These are phyloP conservation scores for Nannochloropsis gaditana DNA, from an alignment of 108 stramenopile species.

Conservation along the genomic window DNA sequence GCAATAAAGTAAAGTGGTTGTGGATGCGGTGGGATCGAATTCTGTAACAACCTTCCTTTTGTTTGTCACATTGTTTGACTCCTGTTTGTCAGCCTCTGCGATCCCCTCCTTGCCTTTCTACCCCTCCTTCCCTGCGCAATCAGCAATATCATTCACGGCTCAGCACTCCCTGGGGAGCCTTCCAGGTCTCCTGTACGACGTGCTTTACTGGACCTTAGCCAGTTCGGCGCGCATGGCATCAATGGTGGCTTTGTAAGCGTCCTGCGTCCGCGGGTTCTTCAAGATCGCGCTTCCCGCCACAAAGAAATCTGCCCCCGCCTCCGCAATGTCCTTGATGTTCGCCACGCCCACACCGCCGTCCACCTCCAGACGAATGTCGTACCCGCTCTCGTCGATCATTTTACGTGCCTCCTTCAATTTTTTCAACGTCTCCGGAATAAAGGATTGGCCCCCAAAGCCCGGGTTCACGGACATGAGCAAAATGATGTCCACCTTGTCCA, in stretches of 20 bases:
- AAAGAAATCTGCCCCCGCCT: slow-evolving; percentile 97
- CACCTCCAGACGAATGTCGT: slow-evolving; percentile 94
- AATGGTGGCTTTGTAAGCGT: slow-evolving; percentile 90
- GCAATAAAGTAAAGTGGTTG: no score
- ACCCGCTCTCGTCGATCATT: slow-evolving; percentile 85
- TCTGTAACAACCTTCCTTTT: no score
- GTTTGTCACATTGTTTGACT: no score
- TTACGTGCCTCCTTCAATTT: slow-evolving; percentile 91
- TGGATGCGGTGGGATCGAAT: no score
- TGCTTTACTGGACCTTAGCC: slow-evolving; percentile 44
- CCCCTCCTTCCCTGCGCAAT: no score
- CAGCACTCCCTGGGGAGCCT: not conserved
- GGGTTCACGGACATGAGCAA: slow-evolving; percentile 97
- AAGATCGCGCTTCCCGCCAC: slow-evolving; percentile 95
- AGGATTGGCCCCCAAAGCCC: slow-evolving; percentile 93
- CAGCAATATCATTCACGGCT: no score
- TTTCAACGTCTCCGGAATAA: slow-evolving; percentile 80
- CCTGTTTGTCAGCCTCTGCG: no score
- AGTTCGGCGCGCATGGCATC: slow-evolving; percentile 88
- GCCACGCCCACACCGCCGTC: slow-evolving; percentile 85
- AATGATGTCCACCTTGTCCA: slow-evolving; percentile 97
- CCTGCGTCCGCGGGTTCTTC: slow-evolving; percentile 86
- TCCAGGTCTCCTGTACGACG: not conserved
- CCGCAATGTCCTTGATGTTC: slow-evolving; percentile 88
- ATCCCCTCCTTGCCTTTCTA: no score